Evolutionary conservation across 2,329 filamentous ascomycete species (phyloP), one percentile per base, ranked within the genome.

Genomic region (Fusarium algeriense): DNA sequence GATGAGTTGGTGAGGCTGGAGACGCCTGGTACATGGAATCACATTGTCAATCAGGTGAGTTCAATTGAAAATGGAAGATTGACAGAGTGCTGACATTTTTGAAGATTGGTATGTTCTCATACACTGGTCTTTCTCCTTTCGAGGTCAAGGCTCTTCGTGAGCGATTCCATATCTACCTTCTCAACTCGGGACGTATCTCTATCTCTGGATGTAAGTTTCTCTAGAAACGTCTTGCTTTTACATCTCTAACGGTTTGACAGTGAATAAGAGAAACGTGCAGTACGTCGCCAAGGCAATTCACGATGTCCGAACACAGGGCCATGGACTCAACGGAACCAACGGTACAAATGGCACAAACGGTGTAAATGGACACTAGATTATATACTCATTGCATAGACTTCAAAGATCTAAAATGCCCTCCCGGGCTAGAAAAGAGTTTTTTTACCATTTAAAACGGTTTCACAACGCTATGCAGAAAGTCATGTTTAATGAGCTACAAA

Each of bases 101-200:
- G 20, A 23, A 23, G 20, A 98, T 98, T 78, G 96, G 96, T 84
- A 99, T 99, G 96, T 99, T 99, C 84, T 95, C 92, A 80, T 99
- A 97, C 81, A 96, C 93, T 0, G 93, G 93, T 11, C 83, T 96
- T 78, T 88, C 81, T 6, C 91, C 94, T 81, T 79, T 87, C 59
- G 93, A 96, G 79, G 93, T 95, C 11, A 75, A 88, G 73, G 89
- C 88, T 81, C 83, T 96, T 64, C 87, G 91, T 41, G 85, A 89
- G 62, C 88, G 92, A 50, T 89, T 86, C 66, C 93, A 95, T 80
- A 87, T 96, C 56, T 95, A 95, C 83, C 93, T 95, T 85, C 70
- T 75, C 10, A 54, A 73, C 19, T 75, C 73, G 2, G 73, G 73
- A 4, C 61, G 73, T 19, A 66, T 69, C 3, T 74, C 69, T 3